Percentiles rank a stretch among this genome's conserved stretches.
Evolutionary conservation across 2,329 filamentous ascomycete genomes (phyloP).

Genomic region (Arthroderma uncinatum): DNA sequence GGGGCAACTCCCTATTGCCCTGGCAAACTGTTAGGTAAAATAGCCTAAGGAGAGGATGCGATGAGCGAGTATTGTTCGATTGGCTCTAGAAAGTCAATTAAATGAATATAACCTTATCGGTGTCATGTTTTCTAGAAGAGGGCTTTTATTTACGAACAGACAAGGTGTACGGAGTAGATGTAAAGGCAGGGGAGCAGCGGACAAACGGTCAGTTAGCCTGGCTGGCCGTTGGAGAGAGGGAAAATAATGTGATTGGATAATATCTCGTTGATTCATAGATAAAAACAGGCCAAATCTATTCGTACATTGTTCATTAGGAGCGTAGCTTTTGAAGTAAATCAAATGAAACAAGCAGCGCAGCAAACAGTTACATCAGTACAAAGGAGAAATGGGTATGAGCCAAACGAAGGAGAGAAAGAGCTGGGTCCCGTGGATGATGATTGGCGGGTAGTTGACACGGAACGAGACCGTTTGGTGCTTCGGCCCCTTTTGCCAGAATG

Average conservation of each 20-base stretch:
- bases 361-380: conserved; percentile 3
- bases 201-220: too few species aligned
- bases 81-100: not conserved
- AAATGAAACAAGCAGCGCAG: not conserved
- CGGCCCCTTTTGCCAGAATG: not conserved
- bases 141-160: not conserved
- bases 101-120: not conserved
- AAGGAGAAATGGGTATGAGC: conserved; percentile 2
- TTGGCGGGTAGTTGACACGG: not conserved
- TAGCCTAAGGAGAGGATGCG: not conserved
- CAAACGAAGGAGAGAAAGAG: conserved; percentile 1
- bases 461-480: not conserved
- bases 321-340: conserved; percentile 4
- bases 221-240: not conserved
- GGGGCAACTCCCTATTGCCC: not conserved
- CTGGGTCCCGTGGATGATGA: not conserved
- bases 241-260: not conserved
- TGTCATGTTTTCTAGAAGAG: not conserved
- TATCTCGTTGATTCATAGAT: conserved; percentile 4
- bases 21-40: conserved; percentile 4
- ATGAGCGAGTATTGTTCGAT: not conserved
- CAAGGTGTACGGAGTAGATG: too few species aligned
- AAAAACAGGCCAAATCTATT: conserved; percentile 4
- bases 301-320: conserved; percentile 6
- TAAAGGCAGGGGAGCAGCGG: too few species aligned